These are phyloP conservation scores for Kwoniella mangroviensis DNA, from an alignment of 768 basidiomycete species.

Conservation along the genomic window DNA sequence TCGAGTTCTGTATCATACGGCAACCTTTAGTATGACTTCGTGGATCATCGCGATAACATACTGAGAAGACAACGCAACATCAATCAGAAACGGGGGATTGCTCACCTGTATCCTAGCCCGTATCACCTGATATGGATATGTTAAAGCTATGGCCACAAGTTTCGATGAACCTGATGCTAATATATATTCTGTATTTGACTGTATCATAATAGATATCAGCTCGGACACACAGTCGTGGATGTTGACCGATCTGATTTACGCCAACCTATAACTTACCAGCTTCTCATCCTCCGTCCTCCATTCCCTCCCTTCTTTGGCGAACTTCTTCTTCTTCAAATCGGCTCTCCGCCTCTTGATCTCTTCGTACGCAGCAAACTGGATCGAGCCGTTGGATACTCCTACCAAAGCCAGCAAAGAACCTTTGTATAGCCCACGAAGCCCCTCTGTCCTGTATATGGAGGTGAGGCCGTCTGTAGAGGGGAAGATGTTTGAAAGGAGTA, in stretches of 20 bases:
- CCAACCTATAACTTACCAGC: conserved; percentile 65
- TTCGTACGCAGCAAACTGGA: conserved; percentile 96
- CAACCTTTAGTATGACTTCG: too few relatives aligned
- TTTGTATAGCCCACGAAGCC: conserved; percentile 76
- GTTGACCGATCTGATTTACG: too few relatives aligned
- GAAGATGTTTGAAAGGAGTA: too few relatives aligned
- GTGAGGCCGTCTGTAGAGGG: conserved; percentile 69
- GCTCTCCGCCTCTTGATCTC: conserved; percentile 90
- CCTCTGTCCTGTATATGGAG: conserved; percentile 74
- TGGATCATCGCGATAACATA: too few relatives aligned
- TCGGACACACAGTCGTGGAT: neutral
- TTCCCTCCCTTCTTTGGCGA: conserved; percentile 65
- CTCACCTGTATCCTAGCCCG: conserved; percentile 88
- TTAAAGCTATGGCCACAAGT: conserved; percentile 75
- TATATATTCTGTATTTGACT: conserved; percentile 92
- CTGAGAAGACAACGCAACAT: too few relatives aligned
- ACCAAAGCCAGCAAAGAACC: conserved; percentile 87
- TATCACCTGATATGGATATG: conserved; percentile 97
- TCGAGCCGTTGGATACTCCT: conserved; percentile 90
- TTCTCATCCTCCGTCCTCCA: conserved; percentile 81
- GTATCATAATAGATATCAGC: neutral
- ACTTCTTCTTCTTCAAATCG: conserved; percentile 68
- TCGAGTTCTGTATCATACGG: conserved; percentile 12
- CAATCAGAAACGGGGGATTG: too few relatives aligned
- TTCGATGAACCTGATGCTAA: conserved; percentile 91